phyloP scores from a whole-genome alignment of 257 asterid species.

The Salvia rosmarinus region DNA sequence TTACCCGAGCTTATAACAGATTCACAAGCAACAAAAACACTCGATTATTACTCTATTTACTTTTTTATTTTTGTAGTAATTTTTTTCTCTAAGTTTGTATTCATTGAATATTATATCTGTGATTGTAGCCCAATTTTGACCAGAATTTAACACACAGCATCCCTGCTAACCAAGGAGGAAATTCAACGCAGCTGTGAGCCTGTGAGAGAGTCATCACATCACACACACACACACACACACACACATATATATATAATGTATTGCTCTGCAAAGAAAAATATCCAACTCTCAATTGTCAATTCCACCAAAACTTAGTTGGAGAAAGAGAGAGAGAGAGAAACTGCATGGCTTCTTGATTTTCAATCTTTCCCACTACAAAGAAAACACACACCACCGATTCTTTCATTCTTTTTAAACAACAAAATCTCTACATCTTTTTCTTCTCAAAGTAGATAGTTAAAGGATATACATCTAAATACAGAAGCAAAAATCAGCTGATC shows the following conservation, averaged over 20 bases:
- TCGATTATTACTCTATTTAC: neutral
- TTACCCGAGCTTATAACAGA: neutral
- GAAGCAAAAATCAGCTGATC: neutral
- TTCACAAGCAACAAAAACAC: neutral
- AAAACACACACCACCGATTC: constrained; percentile 11
- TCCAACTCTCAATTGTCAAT: neutral
- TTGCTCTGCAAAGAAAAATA: neutral
- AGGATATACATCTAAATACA: too few relatives aligned
- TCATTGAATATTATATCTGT: neutral
- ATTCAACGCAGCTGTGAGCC: constrained; percentile 17
- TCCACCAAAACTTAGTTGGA: neutral
- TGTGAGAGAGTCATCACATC: neutral
- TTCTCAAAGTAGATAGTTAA: neutral
- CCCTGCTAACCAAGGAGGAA: neutral
- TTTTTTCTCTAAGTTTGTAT: neutral
- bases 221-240: constrained; percentile 1
- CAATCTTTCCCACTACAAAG: constrained; percentile 6
- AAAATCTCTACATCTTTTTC: neutral
- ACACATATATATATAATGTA: neutral
- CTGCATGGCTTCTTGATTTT: constrained; percentile 23
- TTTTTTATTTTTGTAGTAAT: neutral
- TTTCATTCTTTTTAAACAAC: constrained; percentile 16
- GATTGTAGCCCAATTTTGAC: constrained; percentile 42
- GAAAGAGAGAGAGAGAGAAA: constrained; percentile 14
- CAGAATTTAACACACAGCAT: neutral